Evolutionary conservation across 2,329 filamentous ascomycete genomes (phyloP), one percentile per base, ranked within the genome.

Genomic region (Colletotrichum higginsianum): DNA sequence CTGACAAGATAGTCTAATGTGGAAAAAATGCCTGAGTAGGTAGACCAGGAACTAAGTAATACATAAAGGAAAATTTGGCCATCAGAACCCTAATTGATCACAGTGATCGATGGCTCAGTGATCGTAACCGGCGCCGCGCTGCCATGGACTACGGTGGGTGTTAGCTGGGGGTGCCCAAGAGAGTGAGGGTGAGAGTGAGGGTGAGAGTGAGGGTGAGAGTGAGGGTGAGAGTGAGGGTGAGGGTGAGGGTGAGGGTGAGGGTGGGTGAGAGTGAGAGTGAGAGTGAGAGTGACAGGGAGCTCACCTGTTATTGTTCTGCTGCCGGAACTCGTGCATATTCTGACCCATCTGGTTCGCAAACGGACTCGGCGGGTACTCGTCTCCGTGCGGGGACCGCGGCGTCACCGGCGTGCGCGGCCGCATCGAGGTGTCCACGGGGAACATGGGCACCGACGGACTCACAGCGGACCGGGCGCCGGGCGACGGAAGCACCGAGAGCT

Each of bases 281-380:
- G 8, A 15, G 4, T 7, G 16, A 4, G 46, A 3, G 1, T 23
- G 12, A 12, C 2, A 12, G 40, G 40, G 7, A 15, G 21, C 66
- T 49, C n/a, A 70, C 67, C 67, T 71, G 57, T 66, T 66, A n/a
- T 71, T 71, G 23, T 71, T 65, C 50, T 71, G 44, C 21, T 42
- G 38, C 49, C 67, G 56, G 42, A 71, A 67, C 42, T 71, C 63
- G 18, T 71, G 55, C 63, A 67, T 67, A 35, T 42, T 66, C 35
- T 49, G 58, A 2, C 44, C 58, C 9, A 49, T 38, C 35, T 49
- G n/a, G 11, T 50, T 61, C 23, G 56, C 67, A 49, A 66, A 71
- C 12, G 67, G 67, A 61, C 67, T 71, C 46, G 47, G 42, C 50
- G 67, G 66, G 35, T 46, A 55, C 11, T 68, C 60, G 44, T 64